Conservation (phyloP, 441 rosid genomes). For the Viola pubescens region DNA sequence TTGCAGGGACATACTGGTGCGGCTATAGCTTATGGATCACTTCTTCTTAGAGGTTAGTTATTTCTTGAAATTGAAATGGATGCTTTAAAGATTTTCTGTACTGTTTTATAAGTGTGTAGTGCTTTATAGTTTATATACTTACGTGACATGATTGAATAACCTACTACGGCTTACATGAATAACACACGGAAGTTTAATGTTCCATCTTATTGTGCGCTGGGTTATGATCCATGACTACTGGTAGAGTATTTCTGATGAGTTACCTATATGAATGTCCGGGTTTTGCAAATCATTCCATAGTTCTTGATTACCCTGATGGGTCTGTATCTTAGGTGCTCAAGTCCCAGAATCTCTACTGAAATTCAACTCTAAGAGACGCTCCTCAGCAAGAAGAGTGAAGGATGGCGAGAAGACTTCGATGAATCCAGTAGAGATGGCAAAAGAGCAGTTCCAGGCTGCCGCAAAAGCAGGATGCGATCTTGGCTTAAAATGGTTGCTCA, state of each 20-base stretch:
- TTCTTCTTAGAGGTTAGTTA: constrained; percentile 72
- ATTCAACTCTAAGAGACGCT: constrained; percentile 28
- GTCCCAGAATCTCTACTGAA: constrained; percentile 55
- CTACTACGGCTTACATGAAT: no score
- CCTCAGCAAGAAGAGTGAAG: constrained; percentile 33
- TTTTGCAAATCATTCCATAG: background rate
- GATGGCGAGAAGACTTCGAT: constrained; percentile 14
- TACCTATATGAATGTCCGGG: no score
- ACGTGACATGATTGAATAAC: no score
- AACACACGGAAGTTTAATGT: no score
- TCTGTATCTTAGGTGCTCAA: constrained; percentile 48
- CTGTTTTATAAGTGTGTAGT: no score
- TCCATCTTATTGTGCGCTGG: no score
- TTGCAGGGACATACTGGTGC: constrained; percentile 91
- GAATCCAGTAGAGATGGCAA: constrained; percentile 58
- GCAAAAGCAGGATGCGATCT: constrained; percentile 71
- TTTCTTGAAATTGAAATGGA: background rate
- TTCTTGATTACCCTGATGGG: background rate
- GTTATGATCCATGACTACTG: no score
- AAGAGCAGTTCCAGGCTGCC: constrained; percentile 64
- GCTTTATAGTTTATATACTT: no score
- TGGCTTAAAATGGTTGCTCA: constrained; percentile 68
- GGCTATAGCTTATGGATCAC: constrained; percentile 86
- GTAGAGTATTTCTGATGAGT: no score
- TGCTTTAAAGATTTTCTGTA: no score